A percentile compares a stretch with the other conserved stretches of the same genome.
These are phyloP conservation scores for Magnolia changhungtana DNA, from an alignment of 164 flowering plant species.

Conservation along the genomic window DNA sequence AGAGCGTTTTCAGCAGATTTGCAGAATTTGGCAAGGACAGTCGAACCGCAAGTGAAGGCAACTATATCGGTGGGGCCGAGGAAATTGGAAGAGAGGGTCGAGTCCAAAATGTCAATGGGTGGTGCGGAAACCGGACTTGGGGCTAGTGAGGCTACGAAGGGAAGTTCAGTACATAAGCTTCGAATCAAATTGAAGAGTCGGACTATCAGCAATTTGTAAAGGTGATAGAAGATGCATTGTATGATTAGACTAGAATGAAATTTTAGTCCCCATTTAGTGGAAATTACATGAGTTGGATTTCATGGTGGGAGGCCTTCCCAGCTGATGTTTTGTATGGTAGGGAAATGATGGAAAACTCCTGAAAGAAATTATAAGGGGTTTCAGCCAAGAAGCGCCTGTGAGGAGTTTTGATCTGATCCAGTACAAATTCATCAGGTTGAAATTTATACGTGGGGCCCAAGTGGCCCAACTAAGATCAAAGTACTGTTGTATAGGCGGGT, in stretches of 20 bases:
- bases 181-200: conserved; percentile 17
- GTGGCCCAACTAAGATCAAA: no score
- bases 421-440: no score
- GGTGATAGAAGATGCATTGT: not conserved
- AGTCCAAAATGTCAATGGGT: not conserved
- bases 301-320: not conserved
- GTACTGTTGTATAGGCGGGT: not conserved
- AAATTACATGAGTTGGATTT: not conserved
- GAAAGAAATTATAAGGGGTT: no score
- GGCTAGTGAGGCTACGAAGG: conserved; percentile 20
- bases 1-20: conserved; percentile 24
- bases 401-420: no score
- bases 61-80: not conserved
- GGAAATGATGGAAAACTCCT: not conserved
- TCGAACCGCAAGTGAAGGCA: not conserved
- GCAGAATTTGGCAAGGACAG: not conserved
- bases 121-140: not conserved
- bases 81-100: not conserved
- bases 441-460: no score
- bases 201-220: not conserved
- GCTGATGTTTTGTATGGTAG: not conserved
- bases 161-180: conserved; percentile 11
- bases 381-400: no score
- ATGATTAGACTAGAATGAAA: not conserved
- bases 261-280: not conserved